These are phyloP conservation scores for Paraphaeosphaeria minitans DNA, from an alignment of 2,329 filamentous ascomycete species.

Conservation along the genomic window DNA sequence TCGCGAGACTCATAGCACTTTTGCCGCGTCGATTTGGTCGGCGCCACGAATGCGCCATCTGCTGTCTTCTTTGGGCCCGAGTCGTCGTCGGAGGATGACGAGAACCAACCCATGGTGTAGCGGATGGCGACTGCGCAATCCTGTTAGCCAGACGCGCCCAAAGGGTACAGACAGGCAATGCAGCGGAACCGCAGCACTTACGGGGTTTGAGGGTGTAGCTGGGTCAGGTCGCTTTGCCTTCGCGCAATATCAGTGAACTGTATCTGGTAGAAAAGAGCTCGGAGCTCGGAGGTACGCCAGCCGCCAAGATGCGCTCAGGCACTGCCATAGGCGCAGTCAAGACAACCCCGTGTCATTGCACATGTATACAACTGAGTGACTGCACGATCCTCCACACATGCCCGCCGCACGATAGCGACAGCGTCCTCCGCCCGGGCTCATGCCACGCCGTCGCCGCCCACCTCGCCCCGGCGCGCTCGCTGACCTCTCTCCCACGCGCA, in stretches of 20 bases:
- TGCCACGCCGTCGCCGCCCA: conserved; percentile 64
- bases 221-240: neutral
- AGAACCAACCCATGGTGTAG: conserved; percentile 59
- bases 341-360: conserved; percentile 19
- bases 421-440: conserved; percentile 34
- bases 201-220: neutral
- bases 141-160: neutral
- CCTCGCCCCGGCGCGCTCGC: conserved; percentile 69
- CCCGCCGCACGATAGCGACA: conserved; percentile 5
- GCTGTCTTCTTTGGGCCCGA: conserved; percentile 50
- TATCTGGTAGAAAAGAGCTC: conserved; percentile 1
- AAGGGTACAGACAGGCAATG: neutral
- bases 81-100: conserved; percentile 47
- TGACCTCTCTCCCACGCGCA: conserved; percentile 69
- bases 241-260: conserved; percentile 10
- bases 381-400: conserved; percentile 1
- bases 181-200: neutral
- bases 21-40: conserved; percentile 80
- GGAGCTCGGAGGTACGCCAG: conserved; percentile 8
- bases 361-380: too few species aligned
- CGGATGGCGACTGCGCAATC: neutral
- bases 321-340: neutral
- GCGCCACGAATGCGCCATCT: conserved; percentile 70
- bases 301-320: neutral
- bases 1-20: conserved; percentile 92